These are phyloP conservation scores for Vickermania spadyakhi DNA, from an alignment of 208 protist species.

Conservation along the genomic window DNA sequence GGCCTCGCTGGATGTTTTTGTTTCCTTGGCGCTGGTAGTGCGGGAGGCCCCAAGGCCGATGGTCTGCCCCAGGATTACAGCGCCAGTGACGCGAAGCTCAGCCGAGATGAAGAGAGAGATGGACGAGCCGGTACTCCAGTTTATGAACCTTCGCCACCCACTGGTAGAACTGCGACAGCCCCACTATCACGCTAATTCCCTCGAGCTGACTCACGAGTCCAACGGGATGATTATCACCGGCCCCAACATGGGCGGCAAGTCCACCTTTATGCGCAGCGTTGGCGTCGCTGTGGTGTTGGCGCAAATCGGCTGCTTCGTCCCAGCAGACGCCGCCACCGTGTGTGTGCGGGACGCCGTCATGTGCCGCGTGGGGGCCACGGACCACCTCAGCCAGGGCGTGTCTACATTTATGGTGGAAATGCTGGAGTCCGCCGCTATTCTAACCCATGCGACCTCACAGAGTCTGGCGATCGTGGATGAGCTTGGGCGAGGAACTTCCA, in stretches of 20 bases:
- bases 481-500: constrained; percentile 98
- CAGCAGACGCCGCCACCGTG: constrained; percentile 83
- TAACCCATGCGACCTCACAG: constrained; percentile 87
- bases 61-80: constrained; percentile 83
- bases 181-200: constrained; percentile 67
- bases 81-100: neutral
- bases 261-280: constrained; percentile 97
- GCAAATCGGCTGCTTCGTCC: constrained; percentile 99
- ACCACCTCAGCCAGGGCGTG: constrained; percentile 91
- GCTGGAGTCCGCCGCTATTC: constrained; percentile 97
- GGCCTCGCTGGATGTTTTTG: constrained; percentile 92
- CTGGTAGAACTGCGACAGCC: constrained; percentile 81
- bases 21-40: constrained; percentile 84
- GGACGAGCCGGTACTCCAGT: constrained; percentile 24
- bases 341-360: constrained; percentile 93
- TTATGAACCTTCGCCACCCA: constrained; percentile 77
- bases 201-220: constrained; percentile 61
- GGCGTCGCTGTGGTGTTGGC: constrained; percentile 96
- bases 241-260: constrained; percentile 98
- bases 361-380: constrained; percentile 98
- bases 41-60: constrained; percentile 84
- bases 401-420: constrained; percentile 99
- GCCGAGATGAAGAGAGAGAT: neutral
- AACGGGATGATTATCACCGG: constrained; percentile 89
- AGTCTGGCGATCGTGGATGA: constrained; percentile 99